These are phyloP conservation scores for Penicillium occitanis DNA, from an alignment of 2,329 filamentous ascomycete species.

Conservation along the genomic window DNA sequence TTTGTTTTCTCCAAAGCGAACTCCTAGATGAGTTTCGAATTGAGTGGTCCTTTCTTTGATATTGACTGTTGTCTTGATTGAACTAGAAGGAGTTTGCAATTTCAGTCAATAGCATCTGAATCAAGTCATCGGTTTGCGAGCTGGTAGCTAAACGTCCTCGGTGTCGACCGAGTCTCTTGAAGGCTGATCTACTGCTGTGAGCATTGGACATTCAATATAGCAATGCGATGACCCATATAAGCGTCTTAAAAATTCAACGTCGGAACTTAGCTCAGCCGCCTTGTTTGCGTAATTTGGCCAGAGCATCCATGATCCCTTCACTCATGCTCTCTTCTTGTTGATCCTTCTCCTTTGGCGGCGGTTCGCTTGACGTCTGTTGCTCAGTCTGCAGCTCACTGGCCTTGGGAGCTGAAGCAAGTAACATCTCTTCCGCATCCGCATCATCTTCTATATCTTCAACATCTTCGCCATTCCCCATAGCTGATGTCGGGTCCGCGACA, in stretches of 20 bases:
- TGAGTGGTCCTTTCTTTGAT: neutral
- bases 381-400: constrained; percentile 26
- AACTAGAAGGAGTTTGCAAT: neutral
- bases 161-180: neutral
- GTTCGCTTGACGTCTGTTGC: constrained; percentile 22
- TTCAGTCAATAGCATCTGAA: neutral
- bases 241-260: neutral
- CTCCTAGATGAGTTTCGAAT: neutral
- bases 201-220: neutral
- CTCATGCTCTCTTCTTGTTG: constrained; percentile 48
- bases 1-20: neutral
- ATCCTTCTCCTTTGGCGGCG: constrained; percentile 21
- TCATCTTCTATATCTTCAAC: constrained; percentile 37
- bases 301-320: constrained; percentile 59
- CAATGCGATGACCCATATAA: neutral
- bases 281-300: constrained; percentile 54
- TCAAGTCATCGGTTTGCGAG: neutral
- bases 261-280: constrained; percentile 20
- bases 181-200: neutral
- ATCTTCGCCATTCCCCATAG: constrained; percentile 32
- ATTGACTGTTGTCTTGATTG: neutral
- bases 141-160: neutral
- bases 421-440: constrained; percentile 49
- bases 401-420: constrained; percentile 34
- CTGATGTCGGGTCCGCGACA: neutral